Percentiles rank a stretch among this genome's conserved stretches.
phyloP scores from a whole-genome alignment of 257 asterid genomes.

The Jacaranda copaia region DNA sequence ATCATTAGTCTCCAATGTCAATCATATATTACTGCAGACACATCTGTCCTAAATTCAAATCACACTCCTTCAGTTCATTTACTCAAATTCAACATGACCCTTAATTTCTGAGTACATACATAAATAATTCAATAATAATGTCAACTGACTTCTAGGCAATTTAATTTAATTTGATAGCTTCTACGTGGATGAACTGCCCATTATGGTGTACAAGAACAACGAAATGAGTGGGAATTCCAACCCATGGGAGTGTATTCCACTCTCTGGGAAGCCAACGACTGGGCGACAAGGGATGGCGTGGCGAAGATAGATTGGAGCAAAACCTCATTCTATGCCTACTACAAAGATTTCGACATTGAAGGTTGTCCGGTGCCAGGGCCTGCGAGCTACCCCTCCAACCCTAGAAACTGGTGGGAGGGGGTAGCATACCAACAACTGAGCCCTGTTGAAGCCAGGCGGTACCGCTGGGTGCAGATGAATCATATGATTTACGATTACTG shows the following conservation, averaged over 20 bases:
- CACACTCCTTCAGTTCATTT: too few species aligned
- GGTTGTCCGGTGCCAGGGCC: constrained; percentile 87
- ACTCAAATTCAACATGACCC: too few species aligned
- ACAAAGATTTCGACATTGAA: constrained; percentile 85
- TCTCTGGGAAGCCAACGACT: constrained; percentile 93
- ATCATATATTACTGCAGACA: too few species aligned
- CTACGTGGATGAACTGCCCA: constrained; percentile 68
- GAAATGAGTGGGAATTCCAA: constrained; percentile 65
- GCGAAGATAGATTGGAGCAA: constrained; percentile 92
- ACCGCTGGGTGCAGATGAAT: constrained; percentile 78
- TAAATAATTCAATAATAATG: too few species aligned
- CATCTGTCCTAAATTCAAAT: too few species aligned
- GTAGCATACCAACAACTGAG: constrained; percentile 58
- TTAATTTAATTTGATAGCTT: constrained; percentile 34
- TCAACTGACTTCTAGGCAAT: too few species aligned
- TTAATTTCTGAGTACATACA: too few species aligned
- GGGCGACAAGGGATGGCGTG: constrained; percentile 92
- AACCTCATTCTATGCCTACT: constrained; percentile 86
- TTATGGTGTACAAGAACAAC: constrained; percentile 86
- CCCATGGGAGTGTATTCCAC: constrained; percentile 87
- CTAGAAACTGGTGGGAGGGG: constrained; percentile 88
- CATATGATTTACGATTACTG: constrained; percentile 90
- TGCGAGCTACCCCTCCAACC: constrained; percentile 55
- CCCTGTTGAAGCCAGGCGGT: constrained; percentile 58
- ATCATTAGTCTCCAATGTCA: too few species aligned